These are phyloP conservation scores for Paraphaeosphaeria minitans DNA, from an alignment of 2,329 filamentous ascomycete species.

Conservation along the genomic window DNA sequence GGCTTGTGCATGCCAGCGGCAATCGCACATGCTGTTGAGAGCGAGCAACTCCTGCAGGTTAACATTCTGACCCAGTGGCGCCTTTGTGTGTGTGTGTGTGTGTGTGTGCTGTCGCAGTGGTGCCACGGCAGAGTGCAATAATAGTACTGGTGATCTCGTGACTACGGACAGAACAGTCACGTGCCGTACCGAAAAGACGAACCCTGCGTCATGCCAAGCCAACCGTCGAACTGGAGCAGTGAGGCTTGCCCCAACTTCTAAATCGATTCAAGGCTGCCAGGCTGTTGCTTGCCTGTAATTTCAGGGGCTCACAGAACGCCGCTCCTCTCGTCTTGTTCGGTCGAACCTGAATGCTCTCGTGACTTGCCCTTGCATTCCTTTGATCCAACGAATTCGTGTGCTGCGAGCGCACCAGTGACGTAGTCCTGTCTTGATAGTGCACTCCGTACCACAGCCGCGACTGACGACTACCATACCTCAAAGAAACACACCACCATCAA, in stretches of 20 bases:
- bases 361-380: slow-evolving; percentile 23
- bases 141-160: too few relatives aligned
- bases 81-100: background rate
- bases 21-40: background rate
- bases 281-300: background rate
- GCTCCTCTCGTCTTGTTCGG: background rate
- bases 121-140: background rate
- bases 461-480: slow-evolving; percentile 1
- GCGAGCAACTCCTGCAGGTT: background rate
- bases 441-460: slow-evolving; percentile 2
- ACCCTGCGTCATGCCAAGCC: slow-evolving; percentile 15
- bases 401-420: slow-evolving; percentile 16
- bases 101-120: background rate
- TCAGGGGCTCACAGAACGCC: background rate
- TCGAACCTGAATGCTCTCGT: slow-evolving; percentile 9
- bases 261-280: slow-evolving; percentile 1
- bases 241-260: slow-evolving; percentile 9
- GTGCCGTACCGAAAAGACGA: background rate
- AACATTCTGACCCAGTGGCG: too few relatives aligned
- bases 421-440: slow-evolving; percentile 12
- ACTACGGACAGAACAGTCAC: too few relatives aligned
- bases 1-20: background rate
- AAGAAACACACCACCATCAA: slow-evolving; percentile 11
- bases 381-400: slow-evolving; percentile 14
- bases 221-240: slow-evolving; percentile 7